phyloP scores from a whole-genome alignment of 345 rosid species.

The Ricinus communis region DNA sequence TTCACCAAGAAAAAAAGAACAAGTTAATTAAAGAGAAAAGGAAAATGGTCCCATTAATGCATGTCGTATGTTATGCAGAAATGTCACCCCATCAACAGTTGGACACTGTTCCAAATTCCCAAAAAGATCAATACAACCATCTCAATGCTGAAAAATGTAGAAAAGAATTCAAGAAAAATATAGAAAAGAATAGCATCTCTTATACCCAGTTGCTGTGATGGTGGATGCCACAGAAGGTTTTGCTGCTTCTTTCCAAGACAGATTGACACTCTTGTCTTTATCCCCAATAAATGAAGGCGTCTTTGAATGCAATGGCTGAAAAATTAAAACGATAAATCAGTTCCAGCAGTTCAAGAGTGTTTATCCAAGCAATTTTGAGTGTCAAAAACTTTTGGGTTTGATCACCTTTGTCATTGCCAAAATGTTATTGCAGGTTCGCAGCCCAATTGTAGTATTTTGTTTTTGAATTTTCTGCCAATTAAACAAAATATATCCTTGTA shows the following conservation, averaged over 20 bases:
- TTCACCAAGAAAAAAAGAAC: conserved; percentile 15
- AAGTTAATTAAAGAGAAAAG: background rate
- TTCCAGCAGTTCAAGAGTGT: background rate
- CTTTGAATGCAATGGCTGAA: conserved; percentile 83
- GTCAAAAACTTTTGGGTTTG: background rate
- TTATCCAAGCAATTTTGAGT: background rate
- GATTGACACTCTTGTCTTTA: conserved; percentile 58
- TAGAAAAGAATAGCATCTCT: conserved; percentile 6
- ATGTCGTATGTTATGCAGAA: background rate
- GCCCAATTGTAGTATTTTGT: conserved; percentile 82
- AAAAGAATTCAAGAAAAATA: background rate
- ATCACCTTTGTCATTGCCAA: conserved; percentile 94
- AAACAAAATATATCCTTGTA: conserved; percentile 2
- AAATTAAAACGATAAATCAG: conserved; percentile 23
- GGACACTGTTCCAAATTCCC: background rate
- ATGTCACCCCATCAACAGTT: background rate
- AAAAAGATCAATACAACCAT: background rate
- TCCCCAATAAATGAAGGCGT: conserved; percentile 88
- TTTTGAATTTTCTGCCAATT: conserved; percentile 74
- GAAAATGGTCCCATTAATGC: background rate
- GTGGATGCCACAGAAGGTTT: conserved; percentile 56
- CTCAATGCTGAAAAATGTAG: background rate
- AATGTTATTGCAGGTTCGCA: conserved; percentile 93
- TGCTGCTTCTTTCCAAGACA: conserved; percentile 89
- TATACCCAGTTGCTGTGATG: conserved; percentile 58